These are phyloP conservation scores for Dispira simplex DNA, from an alignment of 192 early-diverging fungal genomes.

Conservation along the genomic window DNA sequence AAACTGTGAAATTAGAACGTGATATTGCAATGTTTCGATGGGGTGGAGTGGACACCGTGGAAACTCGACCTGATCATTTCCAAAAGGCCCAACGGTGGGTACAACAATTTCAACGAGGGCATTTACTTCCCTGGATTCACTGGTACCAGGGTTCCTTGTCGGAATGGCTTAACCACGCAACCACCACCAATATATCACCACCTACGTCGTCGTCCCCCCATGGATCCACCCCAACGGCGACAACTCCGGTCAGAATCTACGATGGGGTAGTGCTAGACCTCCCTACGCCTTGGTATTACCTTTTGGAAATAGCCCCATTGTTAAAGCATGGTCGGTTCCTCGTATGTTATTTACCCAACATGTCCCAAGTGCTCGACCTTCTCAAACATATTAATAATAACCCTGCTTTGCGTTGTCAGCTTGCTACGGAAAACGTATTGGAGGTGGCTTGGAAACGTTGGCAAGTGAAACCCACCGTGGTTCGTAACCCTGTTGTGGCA, in stretches of 20 bases:
- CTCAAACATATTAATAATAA: conserved; percentile 18
- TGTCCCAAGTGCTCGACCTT: conserved; percentile 35
- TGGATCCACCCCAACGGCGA: background rate
- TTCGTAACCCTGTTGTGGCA: conserved; percentile 20
- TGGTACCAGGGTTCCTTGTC: conserved; percentile 10
- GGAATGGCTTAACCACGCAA: background rate
- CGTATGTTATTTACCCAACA: conserved; percentile 36
- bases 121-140: conserved; percentile 7
- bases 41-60: conserved; percentile 12
- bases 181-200: too few relatives aligned
- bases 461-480: conserved; percentile 29
- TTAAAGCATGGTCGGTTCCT: conserved; percentile 33
- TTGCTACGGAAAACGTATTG: conserved; percentile 24
- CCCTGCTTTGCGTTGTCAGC: conserved; percentile 6
- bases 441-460: conserved; percentile 36
- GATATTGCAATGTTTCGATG: too few relatives aligned
- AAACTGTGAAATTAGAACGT: too few relatives aligned
- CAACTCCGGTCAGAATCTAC: conserved; percentile 13
- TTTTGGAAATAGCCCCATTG: conserved; percentile 19
- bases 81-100: conserved; percentile 8
- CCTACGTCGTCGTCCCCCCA: background rate
- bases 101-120: conserved; percentile 12
- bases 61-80: background rate
- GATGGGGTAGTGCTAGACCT: conserved; percentile 33
- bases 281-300: conserved; percentile 23